Conservation (phyloP, 1,139 yeast genomes). For the Scheffersomyces parashehatae region DNA sequence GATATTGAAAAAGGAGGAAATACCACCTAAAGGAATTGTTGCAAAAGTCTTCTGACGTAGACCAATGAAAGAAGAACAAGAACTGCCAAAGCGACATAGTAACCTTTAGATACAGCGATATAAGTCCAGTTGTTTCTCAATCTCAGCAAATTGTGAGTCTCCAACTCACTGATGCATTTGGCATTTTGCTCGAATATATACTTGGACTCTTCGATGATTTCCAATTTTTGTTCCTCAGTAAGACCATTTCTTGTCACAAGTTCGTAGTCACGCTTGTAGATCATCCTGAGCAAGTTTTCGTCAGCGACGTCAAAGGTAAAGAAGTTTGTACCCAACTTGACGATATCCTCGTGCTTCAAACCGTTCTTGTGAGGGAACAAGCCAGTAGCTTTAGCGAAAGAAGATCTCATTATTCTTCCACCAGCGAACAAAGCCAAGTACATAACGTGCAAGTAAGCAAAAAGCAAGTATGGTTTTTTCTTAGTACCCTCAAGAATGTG, state of each 20-base stretch:
- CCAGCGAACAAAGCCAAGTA: slow-evolving; percentile 88
- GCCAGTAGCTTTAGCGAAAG: slow-evolving; percentile 65
- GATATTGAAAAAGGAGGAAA: too few species aligned
- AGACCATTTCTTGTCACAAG: slow-evolving; percentile 67
- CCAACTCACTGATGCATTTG: slow-evolving; percentile 63
- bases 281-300: slow-evolving; percentile 61
- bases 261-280: slow-evolving; percentile 77
- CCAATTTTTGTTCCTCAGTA: slow-evolving; percentile 68
- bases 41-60: slow-evolving; percentile 26
- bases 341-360: slow-evolving; percentile 59
- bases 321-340: slow-evolving; percentile 65
- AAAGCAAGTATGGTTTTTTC: slow-evolving; percentile 67
- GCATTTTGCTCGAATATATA: slow-evolving; percentile 67
- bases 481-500: slow-evolving; percentile 57
- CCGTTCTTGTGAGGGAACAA: slow-evolving; percentile 75
- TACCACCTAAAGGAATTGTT: too few species aligned
- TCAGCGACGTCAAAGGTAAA: slow-evolving; percentile 73
- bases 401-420: slow-evolving; percentile 71
- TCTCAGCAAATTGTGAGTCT: slow-evolving; percentile 58
- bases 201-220: slow-evolving; percentile 67
- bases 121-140: slow-evolving; percentile 59
- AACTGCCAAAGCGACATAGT: slow-evolving; percentile 34
- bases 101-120: slow-evolving; percentile 51
- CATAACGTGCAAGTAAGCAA: slow-evolving; percentile 87
- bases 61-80: slow-evolving; percentile 24